Conservation (phyloP, 768 basidiomycete genomes). For the Coprinopsis sp. region DNA sequence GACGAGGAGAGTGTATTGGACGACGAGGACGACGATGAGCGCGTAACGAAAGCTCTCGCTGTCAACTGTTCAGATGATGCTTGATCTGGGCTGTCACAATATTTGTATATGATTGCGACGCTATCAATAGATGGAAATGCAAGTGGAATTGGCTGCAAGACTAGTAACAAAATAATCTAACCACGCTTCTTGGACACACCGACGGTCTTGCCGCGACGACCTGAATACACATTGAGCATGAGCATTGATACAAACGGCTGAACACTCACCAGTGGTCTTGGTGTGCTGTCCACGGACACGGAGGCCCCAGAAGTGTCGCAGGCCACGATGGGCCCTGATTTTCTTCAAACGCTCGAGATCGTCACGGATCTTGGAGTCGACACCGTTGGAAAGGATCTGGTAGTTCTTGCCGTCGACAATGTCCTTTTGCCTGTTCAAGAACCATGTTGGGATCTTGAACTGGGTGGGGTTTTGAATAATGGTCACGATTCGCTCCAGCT, state of each 20-base stretch:
- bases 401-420: constrained; percentile 95
- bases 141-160: constrained; percentile 6
- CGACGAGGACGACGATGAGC: not conserved
- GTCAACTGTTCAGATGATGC: not conserved
- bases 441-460: constrained; percentile 99
- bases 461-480: constrained; percentile 99
- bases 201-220: constrained; percentile 93
- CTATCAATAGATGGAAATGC: no score
- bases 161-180: constrained; percentile 26
- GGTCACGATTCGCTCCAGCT: constrained; percentile 97
- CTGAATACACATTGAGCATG: constrained; percentile 31
- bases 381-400: constrained; percentile 92
- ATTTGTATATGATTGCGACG: no score
- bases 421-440: constrained; percentile 98
- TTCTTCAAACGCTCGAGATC: constrained; percentile 99
- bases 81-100: no score
- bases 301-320: constrained; percentile 90
- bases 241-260: not conserved
- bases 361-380: constrained; percentile 97
- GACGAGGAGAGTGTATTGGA: not conserved
- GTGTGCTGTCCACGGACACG: constrained; percentile 99
- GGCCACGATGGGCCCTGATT: constrained; percentile 94
- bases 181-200: constrained; percentile 92
- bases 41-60: not conserved
- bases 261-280: constrained; percentile 83